Base-by-base conservation (phyloP, 1,139 yeast species). In the Candida sp. region DNA sequence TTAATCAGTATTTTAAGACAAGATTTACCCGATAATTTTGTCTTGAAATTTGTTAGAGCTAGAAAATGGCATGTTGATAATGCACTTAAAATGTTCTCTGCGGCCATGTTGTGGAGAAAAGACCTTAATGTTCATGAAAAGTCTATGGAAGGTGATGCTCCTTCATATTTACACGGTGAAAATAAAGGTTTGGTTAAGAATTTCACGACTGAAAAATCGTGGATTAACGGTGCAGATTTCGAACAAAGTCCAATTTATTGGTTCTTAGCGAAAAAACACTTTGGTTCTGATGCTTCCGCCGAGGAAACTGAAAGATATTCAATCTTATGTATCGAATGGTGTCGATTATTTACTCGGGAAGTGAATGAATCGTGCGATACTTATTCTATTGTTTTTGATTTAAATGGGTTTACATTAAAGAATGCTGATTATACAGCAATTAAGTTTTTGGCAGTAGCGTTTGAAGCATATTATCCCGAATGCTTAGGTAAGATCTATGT, bases 381-480 rank as follows among this genome's bases (percentile, higher is more conserved):
- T 32, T 61, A 68, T 45, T 63, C 73, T 5, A 60, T 72, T 54
- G 63, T 73, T 34, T 73, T 73, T 50, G 78, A 73, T 52, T 64
- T 73, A 57, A 67, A 74, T n/a, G 78, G 77, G 6, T 73, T 73
- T 48, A 62, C 75, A 4, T 63, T 73, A 56, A 69, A 70, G 51
- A 73, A 72, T 51, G 75, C 77, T 32, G 78, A 73, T 53, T 64
- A 68, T 48, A 63, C 66, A 36, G 64, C 75, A 11, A 66, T 71
- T 45, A 72, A 72, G 52, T 73, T 73, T 45, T 62, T 73, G 48
- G 73, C 75, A 23, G 72, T 68, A 42, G 68, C 65, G 32, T 71
- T 73, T 48, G 77, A 73, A 55, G 77, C 77, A 5, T 74, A 73
- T 47, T 73, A 71, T 50, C 78, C 78, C n/a, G 77, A 73, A 53